Conservation (phyloP, 2,329 filamentous ascomycete species). For the Delphinella strobiligena region DNA sequence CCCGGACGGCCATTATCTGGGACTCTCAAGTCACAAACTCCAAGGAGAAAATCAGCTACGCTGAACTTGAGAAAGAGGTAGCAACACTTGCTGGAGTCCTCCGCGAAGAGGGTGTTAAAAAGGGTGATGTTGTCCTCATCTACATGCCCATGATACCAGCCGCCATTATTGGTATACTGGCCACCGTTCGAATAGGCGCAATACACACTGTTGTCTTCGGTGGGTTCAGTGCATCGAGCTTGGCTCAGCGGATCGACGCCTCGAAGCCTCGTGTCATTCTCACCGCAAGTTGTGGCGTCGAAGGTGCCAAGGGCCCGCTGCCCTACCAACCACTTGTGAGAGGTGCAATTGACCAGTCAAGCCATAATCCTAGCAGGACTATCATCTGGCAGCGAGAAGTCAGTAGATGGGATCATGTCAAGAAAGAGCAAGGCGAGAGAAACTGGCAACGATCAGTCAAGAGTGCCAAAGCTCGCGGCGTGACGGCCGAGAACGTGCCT, state of each 20-base stretch:
- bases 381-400: conserved; percentile 78
- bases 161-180: conserved; percentile 74
- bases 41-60: conserved; percentile 65
- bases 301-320: conserved; percentile 68
- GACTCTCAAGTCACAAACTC: conserved; percentile 72
- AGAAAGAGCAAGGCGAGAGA: conserved; percentile 55
- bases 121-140: conserved; percentile 76
- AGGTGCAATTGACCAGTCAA: conserved; percentile 55
- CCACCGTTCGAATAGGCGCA: conserved; percentile 68
- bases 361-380: conserved; percentile 59
- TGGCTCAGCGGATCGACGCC: conserved; percentile 81
- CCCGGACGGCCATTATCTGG: conserved; percentile 66
- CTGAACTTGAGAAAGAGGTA: conserved; percentile 64
- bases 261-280: conserved; percentile 64
- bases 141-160: conserved; percentile 98
- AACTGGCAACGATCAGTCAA: conserved; percentile 70
- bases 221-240: conserved; percentile 68
- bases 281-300: conserved; percentile 86
- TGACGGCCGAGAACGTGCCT: conserved; percentile 64
- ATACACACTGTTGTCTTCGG: conserved; percentile 90
- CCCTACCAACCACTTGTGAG: conserved; percentile 68
- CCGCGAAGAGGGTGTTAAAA: conserved; percentile 67
- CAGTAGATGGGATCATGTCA: conserved; percentile 59
- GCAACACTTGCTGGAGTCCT: conserved; percentile 72
- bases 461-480: conserved; percentile 53